Conservation (phyloP, 1,284 basidiomycete species). For the Polyporus tsugae region DNA sequence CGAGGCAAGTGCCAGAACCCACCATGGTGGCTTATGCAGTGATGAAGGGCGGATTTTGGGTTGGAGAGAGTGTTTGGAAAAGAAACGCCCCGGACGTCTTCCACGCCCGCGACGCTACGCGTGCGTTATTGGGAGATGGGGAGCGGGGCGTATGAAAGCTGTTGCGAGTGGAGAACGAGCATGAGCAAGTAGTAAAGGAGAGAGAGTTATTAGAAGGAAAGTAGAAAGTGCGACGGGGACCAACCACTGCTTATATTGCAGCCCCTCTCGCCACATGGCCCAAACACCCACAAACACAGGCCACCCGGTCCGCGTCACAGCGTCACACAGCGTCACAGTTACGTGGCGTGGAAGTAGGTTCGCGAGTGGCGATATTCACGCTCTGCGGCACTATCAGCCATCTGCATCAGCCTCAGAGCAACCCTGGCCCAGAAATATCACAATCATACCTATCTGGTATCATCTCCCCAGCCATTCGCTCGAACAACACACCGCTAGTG, state of each 20-base stretch:
- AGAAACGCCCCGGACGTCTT: constrained; percentile 38
- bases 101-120: constrained; percentile 43
- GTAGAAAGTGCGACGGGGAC: constrained; percentile 8
- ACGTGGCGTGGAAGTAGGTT: constrained; percentile 23
- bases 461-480: constrained; percentile 12
- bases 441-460: constrained; percentile 19
- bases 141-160: constrained; percentile 31
- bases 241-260: constrained; percentile 18
- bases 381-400: constrained; percentile 18
- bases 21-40: constrained; percentile 35
- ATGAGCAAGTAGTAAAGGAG: constrained; percentile 29
- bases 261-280: constrained; percentile 24
- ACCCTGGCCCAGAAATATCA: constrained; percentile 16
- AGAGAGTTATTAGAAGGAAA: constrained; percentile 18
- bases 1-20: constrained; percentile 6
- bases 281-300: constrained; percentile 21
- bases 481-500: not conserved
- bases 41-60: constrained; percentile 1
- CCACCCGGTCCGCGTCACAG: constrained; percentile 27
- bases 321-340: constrained; percentile 16
- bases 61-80: constrained; percentile 2
- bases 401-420: not conserved
- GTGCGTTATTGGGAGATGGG: constrained; percentile 42
- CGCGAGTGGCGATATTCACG: constrained; percentile 36
- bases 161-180: constrained; percentile 28